Conservation (phyloP, 768 basidiomycete species). For the Suillus placidus region DNA sequence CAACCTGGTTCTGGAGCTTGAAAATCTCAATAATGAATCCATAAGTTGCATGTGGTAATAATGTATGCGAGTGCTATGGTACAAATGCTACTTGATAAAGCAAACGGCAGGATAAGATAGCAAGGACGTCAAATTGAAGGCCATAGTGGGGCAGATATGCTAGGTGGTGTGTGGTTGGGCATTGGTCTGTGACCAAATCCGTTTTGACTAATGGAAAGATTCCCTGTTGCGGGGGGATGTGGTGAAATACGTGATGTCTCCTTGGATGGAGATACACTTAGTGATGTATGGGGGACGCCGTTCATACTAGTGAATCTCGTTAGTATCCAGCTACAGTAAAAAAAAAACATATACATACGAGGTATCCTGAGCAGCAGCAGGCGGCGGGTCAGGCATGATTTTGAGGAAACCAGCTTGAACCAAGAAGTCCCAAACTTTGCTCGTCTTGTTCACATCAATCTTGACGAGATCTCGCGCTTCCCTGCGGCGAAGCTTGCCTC, state of each 20-base stretch:
- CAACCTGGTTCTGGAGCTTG: slow-evolving; percentile 15
- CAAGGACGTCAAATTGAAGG: slow-evolving; percentile 16
- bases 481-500: slow-evolving; percentile 83
- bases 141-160: slow-evolving; percentile 26
- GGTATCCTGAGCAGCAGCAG: slow-evolving; percentile 37
- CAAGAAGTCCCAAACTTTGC: slow-evolving; percentile 90
- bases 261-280: slow-evolving; percentile 31
- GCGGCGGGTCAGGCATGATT: slow-evolving; percentile 56
- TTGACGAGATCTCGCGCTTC: slow-evolving; percentile 91
- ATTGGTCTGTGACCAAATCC: slow-evolving; percentile 20
- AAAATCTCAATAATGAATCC: slow-evolving; percentile 12
- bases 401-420: slow-evolving; percentile 83
- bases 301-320: slow-evolving; percentile 1
- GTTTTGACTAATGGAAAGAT: slow-evolving; percentile 22
- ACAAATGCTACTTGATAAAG: slow-evolving; percentile 26
- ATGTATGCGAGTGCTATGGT: slow-evolving; percentile 29
- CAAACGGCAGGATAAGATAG: slow-evolving; percentile 11
- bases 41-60: slow-evolving; percentile 16
- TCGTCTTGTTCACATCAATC: slow-evolving; percentile 92
- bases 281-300: slow-evolving; percentile 20
- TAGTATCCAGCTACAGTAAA: neutral
- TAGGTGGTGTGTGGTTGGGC: slow-evolving; percentile 26
- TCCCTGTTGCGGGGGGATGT: slow-evolving; percentile 18
- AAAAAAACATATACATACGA: slow-evolving; percentile 34
- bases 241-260: slow-evolving; percentile 23